Percentiles rank a stretch among this genome's conserved stretches.
phyloP scores from a whole-genome alignment of 108 stramenopile genomes.

The Cyclostephanos invisitatus region DNA sequence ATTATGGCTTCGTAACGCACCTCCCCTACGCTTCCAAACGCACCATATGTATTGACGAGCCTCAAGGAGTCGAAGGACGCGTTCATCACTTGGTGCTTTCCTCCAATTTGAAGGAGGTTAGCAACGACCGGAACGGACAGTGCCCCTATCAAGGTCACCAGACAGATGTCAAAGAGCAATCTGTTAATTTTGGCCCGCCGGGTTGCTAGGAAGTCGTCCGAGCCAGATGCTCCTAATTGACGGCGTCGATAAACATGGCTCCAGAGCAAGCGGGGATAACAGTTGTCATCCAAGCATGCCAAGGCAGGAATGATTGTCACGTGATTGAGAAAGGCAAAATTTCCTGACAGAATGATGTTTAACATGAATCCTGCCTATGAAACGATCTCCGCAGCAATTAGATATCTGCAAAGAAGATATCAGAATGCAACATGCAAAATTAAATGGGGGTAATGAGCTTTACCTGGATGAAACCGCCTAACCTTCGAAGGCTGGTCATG shows the following conservation, averaged over 20 bases:
- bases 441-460: background rate
- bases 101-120: slow-evolving; percentile 53
- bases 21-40: slow-evolving; percentile 68
- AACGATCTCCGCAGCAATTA: background rate
- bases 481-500: slow-evolving; percentile 35
- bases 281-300: slow-evolving; percentile 73
- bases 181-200: slow-evolving; percentile 19
- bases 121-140: slow-evolving; percentile 57
- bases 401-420: background rate
- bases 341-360: slow-evolving; percentile 72
- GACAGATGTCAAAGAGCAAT: slow-evolving; percentile 21
- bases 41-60: slow-evolving; percentile 79
- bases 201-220: background rate
- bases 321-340: slow-evolving; percentile 82
- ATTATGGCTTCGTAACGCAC: slow-evolving; percentile 66
- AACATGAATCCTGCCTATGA: slow-evolving; percentile 60
- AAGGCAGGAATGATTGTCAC: slow-evolving; percentile 79
- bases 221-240: background rate
- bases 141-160: slow-evolving; percentile 44
- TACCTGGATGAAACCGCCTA: slow-evolving; percentile 58
- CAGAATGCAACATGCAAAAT: background rate
- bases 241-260: slow-evolving; percentile 9
- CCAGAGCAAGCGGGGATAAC: slow-evolving; percentile 43
- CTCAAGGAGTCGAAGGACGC: slow-evolving; percentile 59
- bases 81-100: slow-evolving; percentile 68